Evolutionary conservation across 1,139 yeast species (phyloP).

Genomic region (Debaryomyces fabryi): DNA sequence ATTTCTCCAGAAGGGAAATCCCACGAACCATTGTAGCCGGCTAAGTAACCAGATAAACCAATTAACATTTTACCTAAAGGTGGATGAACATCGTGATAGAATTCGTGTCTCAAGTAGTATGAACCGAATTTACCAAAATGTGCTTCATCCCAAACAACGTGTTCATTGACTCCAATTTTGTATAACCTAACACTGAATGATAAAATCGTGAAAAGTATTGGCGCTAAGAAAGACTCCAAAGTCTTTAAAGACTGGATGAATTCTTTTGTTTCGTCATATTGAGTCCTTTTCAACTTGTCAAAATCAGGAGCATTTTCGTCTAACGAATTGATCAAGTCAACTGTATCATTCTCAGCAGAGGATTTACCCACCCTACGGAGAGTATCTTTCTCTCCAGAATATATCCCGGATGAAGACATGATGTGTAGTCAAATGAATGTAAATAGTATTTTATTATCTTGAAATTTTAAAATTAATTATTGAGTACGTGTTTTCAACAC

Average conservation of each 20-base stretch:
- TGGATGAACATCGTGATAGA: constrained; percentile 98
- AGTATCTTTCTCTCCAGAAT: constrained; percentile 20
- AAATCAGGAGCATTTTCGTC: constrained; percentile 20
- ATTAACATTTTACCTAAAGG: constrained; percentile 97
- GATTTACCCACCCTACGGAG: constrained; percentile 23
- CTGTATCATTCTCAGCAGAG: constrained; percentile 12
- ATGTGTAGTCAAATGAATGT: background rate
- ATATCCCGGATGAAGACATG: constrained; percentile 33
- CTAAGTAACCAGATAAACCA: constrained; percentile 90
- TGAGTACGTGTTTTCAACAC: constrained; percentile 10
- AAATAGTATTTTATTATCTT: background rate
- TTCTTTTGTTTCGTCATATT: constrained; percentile 34
- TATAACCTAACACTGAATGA: constrained; percentile 57
- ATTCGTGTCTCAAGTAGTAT: constrained; percentile 87
- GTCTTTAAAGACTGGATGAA: constrained; percentile 32
- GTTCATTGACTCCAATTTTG: constrained; percentile 50
- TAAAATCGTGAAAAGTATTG: constrained; percentile 49
- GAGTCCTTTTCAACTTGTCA: constrained; percentile 29
- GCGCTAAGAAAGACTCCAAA: constrained; percentile 44
- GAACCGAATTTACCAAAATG: constrained; percentile 95
- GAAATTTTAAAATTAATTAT: background rate
- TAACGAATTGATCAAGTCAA: constrained; percentile 14
- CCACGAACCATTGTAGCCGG: constrained; percentile 95
- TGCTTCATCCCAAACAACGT: constrained; percentile 69
- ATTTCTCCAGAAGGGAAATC: constrained; percentile 85